Conservation (phyloP, 2,329 filamentous ascomycete species). For the Pseudogymnoascus sp. region DNA sequence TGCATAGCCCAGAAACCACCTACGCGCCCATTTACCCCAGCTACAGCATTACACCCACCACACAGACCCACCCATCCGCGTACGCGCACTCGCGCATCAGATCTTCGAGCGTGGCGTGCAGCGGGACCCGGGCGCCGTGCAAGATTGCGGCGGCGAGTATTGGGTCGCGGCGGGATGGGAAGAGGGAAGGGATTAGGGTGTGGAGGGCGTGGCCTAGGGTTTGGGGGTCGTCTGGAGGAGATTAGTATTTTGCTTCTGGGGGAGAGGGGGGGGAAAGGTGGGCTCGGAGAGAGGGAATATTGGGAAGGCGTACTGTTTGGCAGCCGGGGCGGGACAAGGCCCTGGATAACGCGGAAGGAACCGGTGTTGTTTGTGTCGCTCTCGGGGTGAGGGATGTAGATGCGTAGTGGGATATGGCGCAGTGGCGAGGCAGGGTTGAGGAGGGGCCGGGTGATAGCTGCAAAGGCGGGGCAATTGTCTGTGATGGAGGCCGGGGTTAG, state of each 20-base stretch:
- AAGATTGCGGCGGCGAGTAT: constrained; percentile 76
- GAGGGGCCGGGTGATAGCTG: constrained; percentile 65
- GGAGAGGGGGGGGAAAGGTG: not conserved
- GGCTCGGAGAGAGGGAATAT: constrained; percentile 4
- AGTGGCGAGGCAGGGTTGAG: constrained; percentile 67
- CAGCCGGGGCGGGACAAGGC: constrained; percentile 49
- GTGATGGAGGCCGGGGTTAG: constrained; percentile 2
- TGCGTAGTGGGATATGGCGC: constrained; percentile 73
- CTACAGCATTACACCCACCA: constrained; percentile 64
- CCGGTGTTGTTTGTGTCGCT: constrained; percentile 35
- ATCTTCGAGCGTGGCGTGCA: constrained; percentile 71
- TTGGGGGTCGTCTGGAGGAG: constrained; percentile 43
- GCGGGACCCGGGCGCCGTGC: constrained; percentile 76
- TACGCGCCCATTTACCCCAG: not conserved
- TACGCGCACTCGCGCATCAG: constrained; percentile 76
- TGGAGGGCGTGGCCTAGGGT: constrained; percentile 73
- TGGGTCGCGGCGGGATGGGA: constrained; percentile 76
- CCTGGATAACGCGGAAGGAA: constrained; percentile 66
- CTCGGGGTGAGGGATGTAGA: constrained; percentile 36
- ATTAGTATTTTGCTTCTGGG: not conserved
- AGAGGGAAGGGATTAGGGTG: constrained; percentile 65
- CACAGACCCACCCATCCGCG: constrained; percentile 82
- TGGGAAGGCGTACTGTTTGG: constrained; percentile 33
- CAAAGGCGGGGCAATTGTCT: constrained; percentile 68
- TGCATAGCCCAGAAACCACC: not conserved